Percentiles rank a stretch among this genome's conserved stretches.
Evolutionary conservation across 768 basidiomycete species (phyloP).

Genomic region (Lentinula raphanica): DNA sequence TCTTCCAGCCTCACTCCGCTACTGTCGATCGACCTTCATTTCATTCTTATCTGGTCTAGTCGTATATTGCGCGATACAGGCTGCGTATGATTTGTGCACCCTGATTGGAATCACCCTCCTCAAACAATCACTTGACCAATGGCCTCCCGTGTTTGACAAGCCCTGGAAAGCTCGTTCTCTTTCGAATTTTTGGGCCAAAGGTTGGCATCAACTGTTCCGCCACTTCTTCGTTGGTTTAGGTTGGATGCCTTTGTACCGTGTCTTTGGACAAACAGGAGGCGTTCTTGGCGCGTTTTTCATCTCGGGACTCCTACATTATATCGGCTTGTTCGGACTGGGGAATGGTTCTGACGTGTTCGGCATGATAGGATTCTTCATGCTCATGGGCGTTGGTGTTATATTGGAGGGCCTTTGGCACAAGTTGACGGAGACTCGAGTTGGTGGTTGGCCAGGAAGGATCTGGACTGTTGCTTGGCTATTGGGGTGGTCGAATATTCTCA

Average conservation of each 20-base stretch:
- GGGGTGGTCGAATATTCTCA: constrained; percentile 40
- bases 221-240: constrained; percentile 52
- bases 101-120: constrained; percentile 42
- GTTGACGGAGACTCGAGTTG: constrained; percentile 39
- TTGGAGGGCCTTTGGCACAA: constrained; percentile 44
- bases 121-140: constrained; percentile 43
- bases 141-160: constrained; percentile 58
- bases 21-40: constrained; percentile 40
- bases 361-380: constrained; percentile 45
- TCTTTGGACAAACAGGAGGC: constrained; percentile 31
- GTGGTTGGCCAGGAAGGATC: constrained; percentile 42
- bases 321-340: constrained; percentile 55
- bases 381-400: constrained; percentile 48
- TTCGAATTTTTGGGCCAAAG: constrained; percentile 52
- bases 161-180: constrained; percentile 59
- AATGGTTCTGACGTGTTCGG: constrained; percentile 1
- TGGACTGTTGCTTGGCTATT: constrained; percentile 50
- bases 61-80: constrained; percentile 41
- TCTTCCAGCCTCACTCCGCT: constrained; percentile 29
- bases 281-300: constrained; percentile 54
- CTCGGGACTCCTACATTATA: constrained; percentile 57
- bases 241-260: constrained; percentile 31
- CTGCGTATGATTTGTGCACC: constrained; percentile 35
- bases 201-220: constrained; percentile 71
- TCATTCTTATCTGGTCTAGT: constrained; percentile 37